A percentile compares a stretch with the other conserved stretches of the same genome.
These are phyloP conservation scores for Trichoderma virens DNA, from an alignment of 495 filamentous ascomycete genomes.

Conservation along the genomic window DNA sequence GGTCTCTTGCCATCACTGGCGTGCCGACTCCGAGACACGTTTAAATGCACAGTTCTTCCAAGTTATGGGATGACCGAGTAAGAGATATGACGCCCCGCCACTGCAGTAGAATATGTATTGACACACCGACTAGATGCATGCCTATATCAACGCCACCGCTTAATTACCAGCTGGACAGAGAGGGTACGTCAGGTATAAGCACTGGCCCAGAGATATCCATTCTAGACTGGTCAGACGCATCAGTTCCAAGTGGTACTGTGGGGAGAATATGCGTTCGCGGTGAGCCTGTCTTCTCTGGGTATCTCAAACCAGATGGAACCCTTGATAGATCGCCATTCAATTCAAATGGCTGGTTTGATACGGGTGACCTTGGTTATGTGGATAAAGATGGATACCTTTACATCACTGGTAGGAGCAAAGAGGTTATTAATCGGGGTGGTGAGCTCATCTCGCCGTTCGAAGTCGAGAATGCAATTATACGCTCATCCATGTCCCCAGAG, in stretches of 20 bases:
- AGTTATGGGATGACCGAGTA: constrained; percentile 43
- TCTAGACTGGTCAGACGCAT: constrained; percentile 22
- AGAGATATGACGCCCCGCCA: not conserved
- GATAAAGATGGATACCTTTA: constrained; percentile 47
- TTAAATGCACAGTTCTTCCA: constrained; percentile 33
- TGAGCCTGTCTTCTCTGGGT: constrained; percentile 35
- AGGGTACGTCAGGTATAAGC: constrained; percentile 36
- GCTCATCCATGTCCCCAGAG: constrained; percentile 20
- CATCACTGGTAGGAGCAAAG: constrained; percentile 51
- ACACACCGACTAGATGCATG: constrained; percentile 25
- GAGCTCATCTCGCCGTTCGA: constrained; percentile 49
- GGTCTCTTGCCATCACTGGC: constrained; percentile 36
- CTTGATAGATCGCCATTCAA: constrained; percentile 32
- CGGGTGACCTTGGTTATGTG: constrained; percentile 41
- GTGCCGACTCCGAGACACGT: constrained; percentile 27
- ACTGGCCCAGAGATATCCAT: constrained; percentile 35
- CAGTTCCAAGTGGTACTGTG: constrained; percentile 16
- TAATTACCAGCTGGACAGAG: constrained; percentile 32
- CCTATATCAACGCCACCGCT: constrained; percentile 37
- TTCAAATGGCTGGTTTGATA: constrained; percentile 37
- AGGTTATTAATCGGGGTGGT: constrained; percentile 52
- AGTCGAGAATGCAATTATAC: constrained; percentile 27
- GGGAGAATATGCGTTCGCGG: constrained; percentile 39
- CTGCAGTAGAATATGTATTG: too few species aligned
- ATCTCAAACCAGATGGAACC: constrained; percentile 25